These are phyloP conservation scores for Coniosporium tulheliwenetii DNA, from an alignment of 2,329 filamentous ascomycete genomes.

Conservation along the genomic window DNA sequence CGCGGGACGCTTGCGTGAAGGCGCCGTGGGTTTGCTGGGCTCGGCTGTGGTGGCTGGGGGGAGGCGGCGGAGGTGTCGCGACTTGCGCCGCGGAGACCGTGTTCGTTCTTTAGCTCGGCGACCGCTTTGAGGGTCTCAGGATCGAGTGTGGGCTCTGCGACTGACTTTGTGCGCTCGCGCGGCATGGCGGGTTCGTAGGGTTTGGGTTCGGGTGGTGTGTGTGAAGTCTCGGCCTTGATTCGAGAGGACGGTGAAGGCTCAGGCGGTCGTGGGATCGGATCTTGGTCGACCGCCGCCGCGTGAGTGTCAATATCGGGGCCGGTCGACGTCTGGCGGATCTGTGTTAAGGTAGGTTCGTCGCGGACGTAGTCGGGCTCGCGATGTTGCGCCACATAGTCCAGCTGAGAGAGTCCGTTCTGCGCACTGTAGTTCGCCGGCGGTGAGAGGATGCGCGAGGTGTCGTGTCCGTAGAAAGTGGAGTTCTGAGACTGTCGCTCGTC, in stretches of 20 bases:
- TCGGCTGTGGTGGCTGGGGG: slow-evolving; percentile 19
- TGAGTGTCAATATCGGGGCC: not conserved
- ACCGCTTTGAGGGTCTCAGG: slow-evolving; percentile 25
- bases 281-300: no score
- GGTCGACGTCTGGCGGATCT: slow-evolving; percentile 10
- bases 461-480: slow-evolving; percentile 9
- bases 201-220: slow-evolving; percentile 20
- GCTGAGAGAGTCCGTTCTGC: not conserved
- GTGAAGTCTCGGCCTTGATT: slow-evolving; percentile 24
- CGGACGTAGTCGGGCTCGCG: slow-evolving; percentile 8
- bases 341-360: slow-evolving; percentile 11
- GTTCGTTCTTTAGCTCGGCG: slow-evolving; percentile 28
- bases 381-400: not conserved
- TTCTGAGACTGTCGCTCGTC: not conserved
- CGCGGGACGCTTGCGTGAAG: slow-evolving; percentile 29
- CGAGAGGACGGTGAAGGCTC: slow-evolving; percentile 14
- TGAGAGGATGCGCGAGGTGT: slow-evolving; percentile 12
- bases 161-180: slow-evolving; percentile 4
- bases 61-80: slow-evolving; percentile 23
- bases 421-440: slow-evolving; percentile 2
- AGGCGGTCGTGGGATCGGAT: not conserved
- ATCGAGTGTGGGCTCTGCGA: slow-evolving; percentile 16
- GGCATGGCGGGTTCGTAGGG: slow-evolving; percentile 9
- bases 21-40: slow-evolving; percentile 11
- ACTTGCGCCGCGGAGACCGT: slow-evolving; percentile 22